phyloP scores from a whole-genome alignment of 176 grass and related monocot genomes.

The Canna indica region DNA sequence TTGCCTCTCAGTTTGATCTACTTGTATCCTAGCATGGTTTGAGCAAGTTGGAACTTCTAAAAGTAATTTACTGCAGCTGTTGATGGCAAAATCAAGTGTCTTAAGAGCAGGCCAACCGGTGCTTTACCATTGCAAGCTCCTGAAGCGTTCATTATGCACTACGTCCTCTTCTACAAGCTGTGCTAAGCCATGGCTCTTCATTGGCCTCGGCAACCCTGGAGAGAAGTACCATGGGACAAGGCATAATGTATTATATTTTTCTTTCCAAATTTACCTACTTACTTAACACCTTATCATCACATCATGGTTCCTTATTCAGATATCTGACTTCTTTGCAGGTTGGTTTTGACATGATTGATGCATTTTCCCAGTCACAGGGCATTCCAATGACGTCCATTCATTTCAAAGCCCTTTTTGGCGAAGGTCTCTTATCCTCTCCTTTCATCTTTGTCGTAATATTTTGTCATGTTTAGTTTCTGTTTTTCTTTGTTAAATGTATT shows the following conservation, averaged over 20 bases:
- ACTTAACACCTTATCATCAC: neutral
- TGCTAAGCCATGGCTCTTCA: constrained; percentile 52
- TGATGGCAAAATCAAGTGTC: neutral
- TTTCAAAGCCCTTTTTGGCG: constrained; percentile 72
- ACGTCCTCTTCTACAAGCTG: constrained; percentile 16
- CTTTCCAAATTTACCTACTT: neutral
- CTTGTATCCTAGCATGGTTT: too few species aligned
- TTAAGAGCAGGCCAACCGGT: neutral
- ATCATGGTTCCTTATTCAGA: neutral
- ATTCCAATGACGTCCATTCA: constrained; percentile 54
- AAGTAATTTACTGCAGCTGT: neutral
- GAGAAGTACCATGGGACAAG: constrained; percentile 65
- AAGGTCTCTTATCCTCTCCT: constrained; percentile 36
- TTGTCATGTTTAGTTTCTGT: constrained; percentile 3
- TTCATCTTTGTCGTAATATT: neutral
- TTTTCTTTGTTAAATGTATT: constrained; percentile 6
- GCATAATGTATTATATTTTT: constrained; percentile 41
- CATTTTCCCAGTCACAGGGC: constrained; percentile 54
- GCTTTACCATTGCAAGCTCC: neutral
- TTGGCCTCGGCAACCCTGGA: constrained; percentile 76
- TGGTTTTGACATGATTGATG: constrained; percentile 93
- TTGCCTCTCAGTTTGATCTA: too few species aligned
- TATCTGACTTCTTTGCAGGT: constrained; percentile 31
- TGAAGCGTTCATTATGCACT: constrained; percentile 2
- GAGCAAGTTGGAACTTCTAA: too few species aligned